Percentiles rank a stretch among this genome's conserved stretches.
These are phyloP conservation scores for Colletotrichum neosansevieriae DNA, from an alignment of 2,329 filamentous ascomycete genomes.

Conservation along the genomic window DNA sequence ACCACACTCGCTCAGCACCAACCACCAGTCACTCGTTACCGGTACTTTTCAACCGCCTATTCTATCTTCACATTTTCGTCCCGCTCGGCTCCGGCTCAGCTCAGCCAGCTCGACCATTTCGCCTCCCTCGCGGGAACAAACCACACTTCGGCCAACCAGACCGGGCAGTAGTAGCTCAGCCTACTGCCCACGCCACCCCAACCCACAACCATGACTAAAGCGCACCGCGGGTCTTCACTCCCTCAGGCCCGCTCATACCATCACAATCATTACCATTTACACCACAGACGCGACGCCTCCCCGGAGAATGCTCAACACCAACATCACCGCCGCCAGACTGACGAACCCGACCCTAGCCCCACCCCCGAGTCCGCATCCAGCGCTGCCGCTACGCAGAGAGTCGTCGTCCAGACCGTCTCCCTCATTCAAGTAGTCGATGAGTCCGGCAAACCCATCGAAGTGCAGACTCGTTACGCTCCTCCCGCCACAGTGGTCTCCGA, in stretches of 20 bases:
- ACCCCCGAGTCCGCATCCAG: slow-evolving; percentile 36
- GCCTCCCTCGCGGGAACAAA: slow-evolving; percentile 34
- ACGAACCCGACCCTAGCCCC: slow-evolving; percentile 43
- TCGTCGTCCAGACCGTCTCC: slow-evolving; percentile 67
- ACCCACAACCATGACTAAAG: slow-evolving; percentile 59
- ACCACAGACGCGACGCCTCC: slow-evolving; percentile 47
- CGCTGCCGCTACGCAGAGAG: slow-evolving; percentile 44
- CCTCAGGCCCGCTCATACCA: slow-evolving; percentile 56
- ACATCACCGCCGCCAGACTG: slow-evolving; percentile 45
- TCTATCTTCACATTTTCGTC: slow-evolving; percentile 21
- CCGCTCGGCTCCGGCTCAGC: slow-evolving; percentile 7
- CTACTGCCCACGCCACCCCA: slow-evolving; percentile 45
- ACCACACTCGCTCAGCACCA: slow-evolving; percentile 33
- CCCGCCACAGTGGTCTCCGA: slow-evolving; percentile 53
- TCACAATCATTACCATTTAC: slow-evolving; percentile 49
- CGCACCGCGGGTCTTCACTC: slow-evolving; percentile 61
- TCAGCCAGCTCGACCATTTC: slow-evolving; percentile 21
- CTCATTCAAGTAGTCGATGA: slow-evolving; percentile 66
- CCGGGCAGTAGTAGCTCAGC: slow-evolving; percentile 30
- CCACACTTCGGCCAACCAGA: slow-evolving; percentile 20
- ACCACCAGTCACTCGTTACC: slow-evolving; percentile 33
- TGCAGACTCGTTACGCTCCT: slow-evolving; percentile 56
- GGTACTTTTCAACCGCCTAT: slow-evolving; percentile 26
- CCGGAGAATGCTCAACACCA: slow-evolving; percentile 42
- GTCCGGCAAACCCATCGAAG: slow-evolving; percentile 57